Base-by-base conservation (phyloP, 305 asterid genomes). In the Fraxinus sp. region DNA sequence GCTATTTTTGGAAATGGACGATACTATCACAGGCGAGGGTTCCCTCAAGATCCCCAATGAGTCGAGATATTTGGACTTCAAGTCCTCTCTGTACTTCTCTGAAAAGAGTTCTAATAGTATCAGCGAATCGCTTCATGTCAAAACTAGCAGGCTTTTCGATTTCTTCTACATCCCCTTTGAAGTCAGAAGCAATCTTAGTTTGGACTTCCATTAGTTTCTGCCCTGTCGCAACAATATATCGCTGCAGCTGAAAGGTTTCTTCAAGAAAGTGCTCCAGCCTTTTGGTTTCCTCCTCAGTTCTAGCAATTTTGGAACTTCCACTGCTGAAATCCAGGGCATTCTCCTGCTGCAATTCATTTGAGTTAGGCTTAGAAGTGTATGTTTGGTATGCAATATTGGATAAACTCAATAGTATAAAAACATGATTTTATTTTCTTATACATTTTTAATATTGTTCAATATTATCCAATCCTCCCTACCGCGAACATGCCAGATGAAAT, bases 211-310 rank as follows among this genome's bases (percentile, higher is more conserved):
- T 86, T 83, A 92, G 33, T 76, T 92, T 95, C 81, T 95, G 99
- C 74, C 99, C 99, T 0, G 99, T 92, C 22, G 98, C 95, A 35
- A 95, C 99, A 28, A 91, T 94, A 68, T 94, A 94, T 86, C 99
- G 90, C 90, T 95, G 99, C 49, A 95, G 90, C 39, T 93, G 97
- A 86, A 94, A 94, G 78, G 99, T 91, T 86, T 95, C 98, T 81
- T 95, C 98, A 16, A 95, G 97, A 87, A 90, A 93, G 35, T 80
- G 89, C 88, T 91, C 98, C 74, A 95, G 91, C 84, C 76, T 79
- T 86, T 87, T 90, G 46, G 96, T 93, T 86, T 95, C 97, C 8
- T 91, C 97, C 72, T 83, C 88, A 0, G 97, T 89, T 88, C 87
- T 93, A 46, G 92, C 91, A 46, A 86, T 79, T 76, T 78, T 80